phyloP scores from a whole-genome alignment of 176 grass and related monocot species.

The Ensete ventricosum region DNA sequence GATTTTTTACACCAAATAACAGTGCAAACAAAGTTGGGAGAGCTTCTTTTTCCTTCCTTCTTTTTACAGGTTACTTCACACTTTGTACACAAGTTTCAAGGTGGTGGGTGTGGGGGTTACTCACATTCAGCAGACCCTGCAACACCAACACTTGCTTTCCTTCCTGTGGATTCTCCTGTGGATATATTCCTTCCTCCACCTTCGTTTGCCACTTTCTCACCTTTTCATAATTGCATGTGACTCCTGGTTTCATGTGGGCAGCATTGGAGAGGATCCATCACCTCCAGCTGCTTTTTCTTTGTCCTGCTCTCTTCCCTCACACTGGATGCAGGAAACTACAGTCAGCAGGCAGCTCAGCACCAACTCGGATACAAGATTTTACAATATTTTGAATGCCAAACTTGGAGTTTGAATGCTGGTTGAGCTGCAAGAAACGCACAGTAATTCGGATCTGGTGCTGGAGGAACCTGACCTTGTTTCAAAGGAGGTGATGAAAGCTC shows the following conservation, averaged over 20 bases:
- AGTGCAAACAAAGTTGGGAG: too few species aligned
- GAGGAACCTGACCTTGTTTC: background rate
- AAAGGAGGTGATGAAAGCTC: too few species aligned
- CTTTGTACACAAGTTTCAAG: background rate
- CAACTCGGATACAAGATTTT: too few species aligned
- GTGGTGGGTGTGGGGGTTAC: background rate
- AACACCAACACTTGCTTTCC: background rate
- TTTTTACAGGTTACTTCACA: too few species aligned
- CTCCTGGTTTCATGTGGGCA: background rate
- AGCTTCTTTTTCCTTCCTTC: too few species aligned
- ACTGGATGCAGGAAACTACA: too few species aligned
- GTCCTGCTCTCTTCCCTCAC: background rate
- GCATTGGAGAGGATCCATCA: background rate
- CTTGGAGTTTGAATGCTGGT: background rate
- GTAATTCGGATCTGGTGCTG: background rate
- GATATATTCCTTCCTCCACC: conserved; percentile 3
- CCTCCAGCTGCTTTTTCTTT: background rate
- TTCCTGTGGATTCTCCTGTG: background rate
- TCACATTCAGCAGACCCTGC: background rate
- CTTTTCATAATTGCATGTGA: conserved; percentile 13
- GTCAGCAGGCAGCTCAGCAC: too few species aligned
- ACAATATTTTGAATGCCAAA: background rate
- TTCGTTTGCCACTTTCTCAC: background rate
- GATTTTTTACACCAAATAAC: too few species aligned
- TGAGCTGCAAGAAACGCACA: background rate